Conservation (phyloP, 2,329 filamentous ascomycete genomes). For the Leptographium flavum region DNA sequence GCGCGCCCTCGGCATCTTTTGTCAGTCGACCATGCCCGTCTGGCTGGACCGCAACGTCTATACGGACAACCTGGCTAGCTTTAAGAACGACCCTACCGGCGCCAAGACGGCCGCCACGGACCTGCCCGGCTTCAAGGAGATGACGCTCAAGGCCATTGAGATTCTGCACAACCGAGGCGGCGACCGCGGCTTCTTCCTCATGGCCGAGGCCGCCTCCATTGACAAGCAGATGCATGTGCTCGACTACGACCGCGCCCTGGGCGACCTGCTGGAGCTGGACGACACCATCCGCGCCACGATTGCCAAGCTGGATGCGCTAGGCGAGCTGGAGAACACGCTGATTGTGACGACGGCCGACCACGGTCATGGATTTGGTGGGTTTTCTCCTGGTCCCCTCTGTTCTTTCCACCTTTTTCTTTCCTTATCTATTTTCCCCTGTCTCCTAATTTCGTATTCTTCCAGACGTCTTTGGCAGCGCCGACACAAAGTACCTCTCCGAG, state of each 20-base stretch:
- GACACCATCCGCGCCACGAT: slow-evolving; percentile 69
- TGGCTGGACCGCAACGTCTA: slow-evolving; percentile 82
- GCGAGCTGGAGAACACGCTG: slow-evolving; percentile 59
- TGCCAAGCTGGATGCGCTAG: slow-evolving; percentile 49
- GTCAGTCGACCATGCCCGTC: slow-evolving; percentile 58
- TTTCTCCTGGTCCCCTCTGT: too few species aligned
- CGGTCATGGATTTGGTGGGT: slow-evolving; percentile 57
- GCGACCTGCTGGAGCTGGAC: slow-evolving; percentile 73
- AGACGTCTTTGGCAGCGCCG: slow-evolving; percentile 64
- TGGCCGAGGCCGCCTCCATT: slow-evolving; percentile 74
- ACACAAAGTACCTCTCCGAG: slow-evolving; percentile 55
- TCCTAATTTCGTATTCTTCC: too few species aligned
- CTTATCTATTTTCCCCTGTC: not conserved
- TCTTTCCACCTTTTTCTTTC: not conserved
- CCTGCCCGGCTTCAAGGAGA: slow-evolving; percentile 73
- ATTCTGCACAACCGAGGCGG: slow-evolving; percentile 54
- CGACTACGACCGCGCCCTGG: slow-evolving; percentile 75
- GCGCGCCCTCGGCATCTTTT: slow-evolving; percentile 66
- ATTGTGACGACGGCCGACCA: slow-evolving; percentile 77
- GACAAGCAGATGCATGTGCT: slow-evolving; percentile 84
- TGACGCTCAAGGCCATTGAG: slow-evolving; percentile 78
- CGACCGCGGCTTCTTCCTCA: slow-evolving; percentile 70
- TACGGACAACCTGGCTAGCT: slow-evolving; percentile 49
- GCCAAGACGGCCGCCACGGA: slow-evolving; percentile 50
- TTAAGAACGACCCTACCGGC: slow-evolving; percentile 57